Base-by-base conservation (phyloP, 805 yeast species). In the Wilhelminamyces savonicus region DNA sequence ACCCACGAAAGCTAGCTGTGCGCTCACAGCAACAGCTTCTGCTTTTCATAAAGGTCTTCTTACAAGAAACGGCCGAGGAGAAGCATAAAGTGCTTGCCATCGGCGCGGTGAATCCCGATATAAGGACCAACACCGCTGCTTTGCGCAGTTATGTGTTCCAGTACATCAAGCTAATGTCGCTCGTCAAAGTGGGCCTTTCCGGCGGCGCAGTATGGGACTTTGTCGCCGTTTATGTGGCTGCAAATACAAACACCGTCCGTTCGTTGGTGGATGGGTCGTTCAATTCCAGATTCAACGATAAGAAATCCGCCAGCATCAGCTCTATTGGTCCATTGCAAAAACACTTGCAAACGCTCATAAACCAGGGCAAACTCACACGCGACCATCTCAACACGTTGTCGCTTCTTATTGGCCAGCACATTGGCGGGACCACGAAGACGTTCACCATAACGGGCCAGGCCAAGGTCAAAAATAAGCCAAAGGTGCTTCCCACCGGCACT, bases 21-120 rank as follows among this genome's bases (percentile, higher is more conserved):
- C 66, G 71, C 31, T 71, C 82, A 1, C 67, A 68, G 34, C 82
- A 76, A 37, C 83, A 77, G 38, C 49, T 82, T 13, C 66, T 70
- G 26, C 37, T 59, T 2, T 80, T 82, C 43, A 50, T 82, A 30
- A 71, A 71, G 47, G 65, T 69, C 7, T 82, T 71, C 43, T 51
- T 82, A 3, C 56, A 52, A 28, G 92, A 82, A 46, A 72, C 78
- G 5, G 63, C 79, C 3, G 71, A 66, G 16, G 90, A 82, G 39
- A 56, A 72, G 17, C 66, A 72, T 6, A 73, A 70, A 48, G 66
- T 82, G 2, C 67, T 82, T 26, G 76, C 87, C 1, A 52, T 82
- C 23, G 94, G 94, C 2, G 72, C 80, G 17, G 75, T 78, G 29
- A 82, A 82, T 44, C 78, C 79, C 4, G 85, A 79, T 28, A 83